Conservation (phyloP, 2,329 filamentous ascomycete genomes). For the Talaromyces sp. region DNA sequence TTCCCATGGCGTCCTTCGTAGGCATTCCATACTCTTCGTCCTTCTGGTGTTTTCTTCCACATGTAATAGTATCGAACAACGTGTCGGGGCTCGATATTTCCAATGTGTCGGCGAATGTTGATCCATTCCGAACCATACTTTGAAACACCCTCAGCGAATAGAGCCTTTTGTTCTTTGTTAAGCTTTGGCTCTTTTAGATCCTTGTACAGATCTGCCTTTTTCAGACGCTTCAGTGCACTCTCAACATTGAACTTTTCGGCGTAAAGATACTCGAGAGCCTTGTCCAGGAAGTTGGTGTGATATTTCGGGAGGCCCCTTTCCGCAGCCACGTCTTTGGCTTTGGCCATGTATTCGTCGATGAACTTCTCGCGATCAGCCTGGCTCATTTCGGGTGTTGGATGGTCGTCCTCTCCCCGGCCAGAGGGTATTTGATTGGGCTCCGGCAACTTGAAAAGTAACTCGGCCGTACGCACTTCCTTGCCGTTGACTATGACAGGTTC, state of each 20-base stretch:
- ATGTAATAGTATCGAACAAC: slow-evolving; percentile 94
- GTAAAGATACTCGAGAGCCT: slow-evolving; percentile 71
- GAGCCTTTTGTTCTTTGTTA: slow-evolving; percentile 73
- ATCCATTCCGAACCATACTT: slow-evolving; percentile 91
- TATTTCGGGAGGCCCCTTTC: slow-evolving; percentile 67
- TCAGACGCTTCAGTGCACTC: slow-evolving; percentile 66
- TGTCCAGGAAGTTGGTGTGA: slow-evolving; percentile 83
- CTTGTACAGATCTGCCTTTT: slow-evolving; percentile 62
- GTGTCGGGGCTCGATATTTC: slow-evolving; percentile 69
- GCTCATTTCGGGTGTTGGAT: slow-evolving; percentile 34
- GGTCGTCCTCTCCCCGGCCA: slow-evolving; percentile 41
- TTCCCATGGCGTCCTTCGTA: slow-evolving; percentile 85
- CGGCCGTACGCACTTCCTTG: slow-evolving; percentile 71
- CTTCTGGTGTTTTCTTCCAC: slow-evolving; percentile 91
- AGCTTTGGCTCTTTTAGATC: slow-evolving; percentile 82
- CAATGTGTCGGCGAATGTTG: slow-evolving; percentile 74
- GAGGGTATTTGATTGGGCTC: slow-evolving; percentile 47
- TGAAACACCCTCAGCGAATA: slow-evolving; percentile 84
- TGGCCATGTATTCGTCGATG: slow-evolving; percentile 72
- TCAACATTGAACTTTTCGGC: slow-evolving; percentile 67
- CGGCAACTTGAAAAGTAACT: slow-evolving; percentile 74
- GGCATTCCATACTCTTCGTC: slow-evolving; percentile 83
- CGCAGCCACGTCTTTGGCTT: slow-evolving; percentile 61
- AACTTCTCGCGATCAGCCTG: slow-evolving; percentile 50
- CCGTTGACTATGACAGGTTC: slow-evolving; percentile 56